These are phyloP conservation scores for Neoboletus brunneissimus DNA, from an alignment of 768 basidiomycete species.

Conservation along the genomic window DNA sequence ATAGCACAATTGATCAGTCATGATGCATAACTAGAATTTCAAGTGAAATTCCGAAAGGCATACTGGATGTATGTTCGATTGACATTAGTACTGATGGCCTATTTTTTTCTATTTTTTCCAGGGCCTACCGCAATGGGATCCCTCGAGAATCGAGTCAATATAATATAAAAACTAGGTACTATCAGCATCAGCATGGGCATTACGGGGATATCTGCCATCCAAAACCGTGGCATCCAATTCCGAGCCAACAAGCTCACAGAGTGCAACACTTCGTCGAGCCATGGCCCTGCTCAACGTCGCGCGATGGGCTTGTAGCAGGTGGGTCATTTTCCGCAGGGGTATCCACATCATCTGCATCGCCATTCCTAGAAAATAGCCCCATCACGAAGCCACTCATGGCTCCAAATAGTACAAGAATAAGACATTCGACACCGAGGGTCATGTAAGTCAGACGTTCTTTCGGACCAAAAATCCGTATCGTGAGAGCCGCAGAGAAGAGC, in stretches of 20 bases:
- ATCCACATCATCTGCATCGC: background rate
- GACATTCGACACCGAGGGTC: slow-evolving; percentile 5
- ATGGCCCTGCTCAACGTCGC: too few species aligned
- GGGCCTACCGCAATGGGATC: too few species aligned
- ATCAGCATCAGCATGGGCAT: background rate
- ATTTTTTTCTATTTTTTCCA: too few species aligned
- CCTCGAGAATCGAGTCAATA: too few species aligned
- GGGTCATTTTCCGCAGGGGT: background rate
- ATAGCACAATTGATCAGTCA: too few species aligned
- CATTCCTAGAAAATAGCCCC: background rate
- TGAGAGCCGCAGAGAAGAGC: background rate
- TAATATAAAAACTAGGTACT: background rate
- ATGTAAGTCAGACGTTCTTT: background rate
- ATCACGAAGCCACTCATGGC: slow-evolving; percentile 1
- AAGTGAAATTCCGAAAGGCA: too few species aligned
- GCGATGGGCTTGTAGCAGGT: background rate
- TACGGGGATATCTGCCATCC: background rate
- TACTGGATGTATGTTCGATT: too few species aligned
- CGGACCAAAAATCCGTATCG: slow-evolving; percentile 6
- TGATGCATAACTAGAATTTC: too few species aligned
- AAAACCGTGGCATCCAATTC: too few species aligned
- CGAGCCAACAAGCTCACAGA: background rate
- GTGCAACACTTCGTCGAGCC: background rate
- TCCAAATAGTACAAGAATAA: background rate
- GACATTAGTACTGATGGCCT: too few species aligned